Evolutionary conservation across 257 asterid species (phyloP).

Genomic region (Fraxinus americana): DNA sequence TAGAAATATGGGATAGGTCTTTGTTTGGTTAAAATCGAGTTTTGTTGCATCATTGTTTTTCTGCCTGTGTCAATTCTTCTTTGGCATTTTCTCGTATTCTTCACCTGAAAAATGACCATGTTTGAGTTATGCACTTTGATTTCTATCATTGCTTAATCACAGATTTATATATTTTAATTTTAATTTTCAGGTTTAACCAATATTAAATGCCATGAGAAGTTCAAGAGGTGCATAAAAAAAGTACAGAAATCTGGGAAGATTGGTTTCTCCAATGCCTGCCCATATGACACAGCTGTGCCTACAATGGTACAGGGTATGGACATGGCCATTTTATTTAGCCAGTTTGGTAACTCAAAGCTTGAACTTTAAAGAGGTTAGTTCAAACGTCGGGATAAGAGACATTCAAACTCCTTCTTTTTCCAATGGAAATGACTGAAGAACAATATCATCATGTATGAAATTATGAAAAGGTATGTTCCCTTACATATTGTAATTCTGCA

Average conservation of each 20-base stretch:
- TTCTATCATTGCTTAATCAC: not conserved
- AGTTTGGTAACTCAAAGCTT: constrained; percentile 34
- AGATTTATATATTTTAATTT: no score
- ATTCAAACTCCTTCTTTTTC: no score
- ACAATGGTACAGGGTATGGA: not conserved
- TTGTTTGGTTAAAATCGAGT: not conserved
- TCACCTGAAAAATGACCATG: not conserved
- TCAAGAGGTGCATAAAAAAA: constrained; percentile 52
- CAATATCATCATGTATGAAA: not conserved
- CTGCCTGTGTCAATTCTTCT: not conserved
- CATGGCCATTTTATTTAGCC: not conserved
- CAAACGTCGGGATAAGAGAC: not conserved
- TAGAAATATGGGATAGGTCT: not conserved
- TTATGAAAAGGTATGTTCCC: not conserved
- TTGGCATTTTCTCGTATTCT: not conserved
- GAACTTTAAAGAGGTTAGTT: constrained; percentile 35
- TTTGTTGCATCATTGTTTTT: not conserved
- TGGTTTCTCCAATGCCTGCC: constrained; percentile 44
- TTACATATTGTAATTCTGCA: not conserved
- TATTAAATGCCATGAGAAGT: constrained; percentile 50
- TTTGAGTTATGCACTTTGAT: not conserved
- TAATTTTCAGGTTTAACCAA: constrained; percentile 37
- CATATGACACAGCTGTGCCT: constrained; percentile 34
- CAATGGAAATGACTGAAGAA: not conserved
- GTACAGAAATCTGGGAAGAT: constrained; percentile 50